Evolutionary conservation across 306 rosid genomes (phyloP), one percentile per base, ranked within the genome.

Genomic region (Quercus bicolor): DNA sequence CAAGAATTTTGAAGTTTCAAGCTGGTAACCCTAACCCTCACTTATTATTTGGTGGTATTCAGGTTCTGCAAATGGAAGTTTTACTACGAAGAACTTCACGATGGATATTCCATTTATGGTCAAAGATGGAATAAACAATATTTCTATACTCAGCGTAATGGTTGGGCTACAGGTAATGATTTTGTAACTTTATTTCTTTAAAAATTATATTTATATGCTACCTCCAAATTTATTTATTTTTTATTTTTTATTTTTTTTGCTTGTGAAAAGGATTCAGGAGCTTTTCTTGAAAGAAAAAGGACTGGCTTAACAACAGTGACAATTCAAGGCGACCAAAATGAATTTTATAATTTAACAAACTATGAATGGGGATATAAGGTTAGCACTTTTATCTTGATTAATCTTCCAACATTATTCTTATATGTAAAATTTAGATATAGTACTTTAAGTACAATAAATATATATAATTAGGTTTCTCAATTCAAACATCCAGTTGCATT

Each of bases 361-460:
- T 81, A 81, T 66, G 57, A 70, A 4, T 92, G 97, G 97, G 97
- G 90, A 75, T 88, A 91, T 77, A 88, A 89, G 88, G 92, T 89
- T 34, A 19, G n/a, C 54, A 37, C 57, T 13, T 77, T 18, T 23
- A 4, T 5, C n/a, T 14, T 20, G 26, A 62, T 28, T 26, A 26
- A 62, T 20, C 13, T 57, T 1, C 14, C 14, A 1, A 12, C 24
- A 37, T 37, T 37, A 37, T 37, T 37, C 11, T 37, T 37, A 37
- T 37, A 37, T 37, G 45, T 37, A 37, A 37, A 37, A 7, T 37
- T 37, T 37, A 37, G 11, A 37, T 37, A 6, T 37, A 37, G 2
- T 37, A 37, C 45, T 40, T 40, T 40, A 40, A 40, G 12, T 8
- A 8, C 45, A 8, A 40, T 40, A 40, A 40, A 34, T 34, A 6